Evolutionary conservation across 306 rosid genomes (phyloP), one percentile per base, ranked within the genome.

Genomic region (Cucurbita pepo): DNA sequence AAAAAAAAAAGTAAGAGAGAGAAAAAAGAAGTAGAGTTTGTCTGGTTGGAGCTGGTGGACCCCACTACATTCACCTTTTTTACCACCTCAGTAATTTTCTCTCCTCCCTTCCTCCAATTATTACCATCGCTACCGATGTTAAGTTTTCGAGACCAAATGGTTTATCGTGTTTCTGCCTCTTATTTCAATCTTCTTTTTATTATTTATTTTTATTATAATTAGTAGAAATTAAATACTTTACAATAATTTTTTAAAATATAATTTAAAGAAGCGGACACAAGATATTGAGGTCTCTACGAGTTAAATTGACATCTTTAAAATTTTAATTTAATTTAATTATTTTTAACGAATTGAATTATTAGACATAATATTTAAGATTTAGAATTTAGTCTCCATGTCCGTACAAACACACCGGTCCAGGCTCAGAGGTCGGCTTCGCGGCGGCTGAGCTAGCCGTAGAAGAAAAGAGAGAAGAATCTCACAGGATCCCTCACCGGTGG

Each of bases 401-500:
- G 70, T 63, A 63, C 70, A n/a, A 40, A 11, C 7, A 34, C 44
- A 16, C 22, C 4, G 70, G 51, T n/a, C 51, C 14, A n/a, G 7
- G 50, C 51, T 63, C 21, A 8, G 34, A 63, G 70, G 52, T 41
- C 34, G 70, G 70, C 51, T 63, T 63, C 6, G 54, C 12, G 0
- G 60, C 60, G 66, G 66, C 66, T 60, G 0, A 60, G 66, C 45
- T 10, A 36, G 22, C 47, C 47, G 44, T 36, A 7, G 54, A 50
- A 1, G 54, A 15, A 52, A 16, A 52, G 56, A 52, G 5, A 6
- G 56, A 52, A 52, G 19, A 15, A 52, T 52, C 56, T 60, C 66
- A 60, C 66, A 36, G 10, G 3, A 13, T 60, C 4, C 16, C 45
- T 60, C 67, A 60, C 57, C 57, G 57, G 22, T 85, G 81, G 85